These are phyloP conservation scores for Achaetomiella virescens DNA, from an alignment of 495 filamentous ascomycete species.

Conservation along the genomic window DNA sequence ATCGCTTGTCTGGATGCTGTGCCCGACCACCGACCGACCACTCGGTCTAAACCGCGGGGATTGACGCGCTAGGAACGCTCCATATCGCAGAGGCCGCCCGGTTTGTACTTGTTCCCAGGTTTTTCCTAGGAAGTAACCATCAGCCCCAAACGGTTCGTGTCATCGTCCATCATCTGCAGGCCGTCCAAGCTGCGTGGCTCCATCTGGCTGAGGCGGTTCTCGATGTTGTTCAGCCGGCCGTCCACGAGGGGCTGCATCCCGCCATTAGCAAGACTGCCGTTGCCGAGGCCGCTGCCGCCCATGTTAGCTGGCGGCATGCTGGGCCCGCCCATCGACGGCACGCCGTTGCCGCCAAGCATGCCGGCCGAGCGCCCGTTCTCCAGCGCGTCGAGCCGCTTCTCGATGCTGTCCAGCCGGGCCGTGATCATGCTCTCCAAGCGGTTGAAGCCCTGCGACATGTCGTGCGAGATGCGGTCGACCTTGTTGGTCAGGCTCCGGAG, in stretches of 20 bases:
- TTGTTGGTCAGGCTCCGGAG: conserved; percentile 43
- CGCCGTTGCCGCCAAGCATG: conserved; percentile 24
- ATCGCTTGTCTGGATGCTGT: too few species aligned
- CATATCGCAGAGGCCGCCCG: too few species aligned
- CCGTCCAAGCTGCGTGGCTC: conserved; percentile 38
- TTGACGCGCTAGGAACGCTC: too few species aligned
- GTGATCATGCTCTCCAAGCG: conserved; percentile 19
- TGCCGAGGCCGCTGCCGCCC: conserved; percentile 25
- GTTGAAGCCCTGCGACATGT: conserved; percentile 32
- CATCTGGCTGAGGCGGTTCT: conserved; percentile 35
- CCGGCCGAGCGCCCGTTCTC: conserved; percentile 26
- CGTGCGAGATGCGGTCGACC: conserved; percentile 42
- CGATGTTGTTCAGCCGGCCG: conserved; percentile 34
- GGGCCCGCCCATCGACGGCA: conserved; percentile 24
- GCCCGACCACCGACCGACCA: too few species aligned
- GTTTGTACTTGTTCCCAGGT: too few species aligned
- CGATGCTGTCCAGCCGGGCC: conserved; percentile 34
- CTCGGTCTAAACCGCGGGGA: too few species aligned
- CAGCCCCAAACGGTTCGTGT: conserved; percentile 27
- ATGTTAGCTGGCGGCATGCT: conserved; percentile 33
- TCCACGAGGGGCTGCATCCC: conserved; percentile 32
- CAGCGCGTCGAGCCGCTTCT: conserved; percentile 40
- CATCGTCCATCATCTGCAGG: conserved; percentile 44
- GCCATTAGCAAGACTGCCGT: conserved; percentile 22
- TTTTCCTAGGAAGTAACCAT: conserved; percentile 26